Conservation (phyloP, 129 eudicot species). For the Daucus carota region DH1_v3.0 NC_030382.2:51709501-51710000, state of each 20-base stretch:
- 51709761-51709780: not conserved
- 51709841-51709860: not conserved
- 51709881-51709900: no score
- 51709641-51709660: not conserved
- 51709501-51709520: no score
- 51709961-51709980: not conserved
- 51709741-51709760: no score
- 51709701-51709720: no score
- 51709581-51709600: not conserved
- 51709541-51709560: not conserved
- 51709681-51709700: no score
- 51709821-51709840: conserved; percentile 7
- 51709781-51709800: not conserved
- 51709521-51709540: no score
- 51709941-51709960: not conserved
- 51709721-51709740: no score
- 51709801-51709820: not conserved
- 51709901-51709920: not conserved
- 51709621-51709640: no score
- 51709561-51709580: not conserved
- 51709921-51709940: not conserved
- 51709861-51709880: no score
- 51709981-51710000: not conserved
- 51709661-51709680: not conserved
- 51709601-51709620: not conserved